Conservation (phyloP, 768 basidiomycete genomes). For the Pisolithus albus region DNA sequence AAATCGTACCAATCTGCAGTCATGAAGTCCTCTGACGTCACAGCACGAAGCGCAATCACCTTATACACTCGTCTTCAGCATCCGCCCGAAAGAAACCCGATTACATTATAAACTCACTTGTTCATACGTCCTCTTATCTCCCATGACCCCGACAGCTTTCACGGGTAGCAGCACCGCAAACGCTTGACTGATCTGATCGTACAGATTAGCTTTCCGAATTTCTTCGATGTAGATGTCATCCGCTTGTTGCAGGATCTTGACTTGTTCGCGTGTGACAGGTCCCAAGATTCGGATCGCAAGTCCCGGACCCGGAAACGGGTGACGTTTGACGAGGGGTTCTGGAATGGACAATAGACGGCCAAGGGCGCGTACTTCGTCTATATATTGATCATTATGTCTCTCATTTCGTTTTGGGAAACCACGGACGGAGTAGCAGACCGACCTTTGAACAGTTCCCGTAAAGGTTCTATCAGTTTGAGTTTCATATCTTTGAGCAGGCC, state of each 20-base stretch:
- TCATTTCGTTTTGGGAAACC: background rate
- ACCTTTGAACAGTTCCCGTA: slow-evolving; percentile 99
- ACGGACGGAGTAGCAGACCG: slow-evolving; percentile 11
- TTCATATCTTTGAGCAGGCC: slow-evolving; percentile 97
- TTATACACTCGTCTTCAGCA: slow-evolving; percentile 29
- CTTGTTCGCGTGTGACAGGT: slow-evolving; percentile 89
- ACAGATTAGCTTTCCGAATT: slow-evolving; percentile 87
- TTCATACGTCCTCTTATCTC: slow-evolving; percentile 93
- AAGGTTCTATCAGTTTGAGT: slow-evolving; percentile 94
- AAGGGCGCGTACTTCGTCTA: slow-evolving; percentile 93
- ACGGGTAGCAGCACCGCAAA: slow-evolving; percentile 96
- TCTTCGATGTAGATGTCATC: slow-evolving; percentile 98
- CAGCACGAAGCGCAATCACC: slow-evolving; percentile 93
- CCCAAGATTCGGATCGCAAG: slow-evolving; percentile 97
- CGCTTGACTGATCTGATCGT: slow-evolving; percentile 91
- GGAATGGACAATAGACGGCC: slow-evolving; percentile 91
- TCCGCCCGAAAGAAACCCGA: background rate
- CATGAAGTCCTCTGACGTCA: slow-evolving; percentile 98
- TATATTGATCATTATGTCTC: background rate
- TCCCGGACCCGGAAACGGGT: slow-evolving; percentile 98
- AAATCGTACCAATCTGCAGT: slow-evolving; percentile 87
- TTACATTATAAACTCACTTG: slow-evolving; percentile 48
- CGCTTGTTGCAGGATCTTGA: slow-evolving; percentile 83
- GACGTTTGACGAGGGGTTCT: slow-evolving; percentile 86
- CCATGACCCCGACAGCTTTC: slow-evolving; percentile 96